Conservation (phyloP, 306 rosid species). For the Casuarina equisetifolia region DNA sequence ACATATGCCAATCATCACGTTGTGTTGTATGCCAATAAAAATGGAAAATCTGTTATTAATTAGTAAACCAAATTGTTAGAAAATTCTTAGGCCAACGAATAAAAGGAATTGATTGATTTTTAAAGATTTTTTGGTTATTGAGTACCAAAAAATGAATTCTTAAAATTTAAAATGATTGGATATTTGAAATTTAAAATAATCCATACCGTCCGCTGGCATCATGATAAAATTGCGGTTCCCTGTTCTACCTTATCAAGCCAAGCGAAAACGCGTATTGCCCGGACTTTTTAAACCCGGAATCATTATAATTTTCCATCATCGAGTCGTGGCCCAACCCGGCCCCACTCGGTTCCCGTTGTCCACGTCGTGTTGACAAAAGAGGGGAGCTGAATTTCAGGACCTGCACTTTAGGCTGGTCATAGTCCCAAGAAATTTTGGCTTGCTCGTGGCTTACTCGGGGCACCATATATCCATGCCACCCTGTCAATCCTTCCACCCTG, state of each 20-base stretch:
- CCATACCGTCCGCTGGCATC: too few species aligned
- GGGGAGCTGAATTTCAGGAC: slow-evolving; percentile 27
- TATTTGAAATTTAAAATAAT: too few species aligned
- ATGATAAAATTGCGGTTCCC: not conserved
- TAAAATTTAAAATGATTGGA: too few species aligned
- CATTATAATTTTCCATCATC: slow-evolving; percentile 5
- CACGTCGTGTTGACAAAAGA: not conserved
- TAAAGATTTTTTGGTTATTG: too few species aligned
- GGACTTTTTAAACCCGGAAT: not conserved
- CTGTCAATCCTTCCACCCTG: not conserved
- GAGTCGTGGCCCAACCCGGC: slow-evolving; percentile 8
- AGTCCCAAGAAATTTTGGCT: slow-evolving; percentile 6
- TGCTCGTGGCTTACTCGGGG: not conserved
- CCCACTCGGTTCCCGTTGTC: slow-evolving; percentile 1
- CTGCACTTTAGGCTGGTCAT: slow-evolving; percentile 9
- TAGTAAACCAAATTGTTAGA: too few species aligned
- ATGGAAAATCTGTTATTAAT: too few species aligned
- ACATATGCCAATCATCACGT: too few species aligned
- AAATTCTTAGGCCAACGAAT: too few species aligned
- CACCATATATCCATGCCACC: not conserved
- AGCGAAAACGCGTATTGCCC: not conserved
- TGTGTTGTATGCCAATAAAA: too few species aligned
- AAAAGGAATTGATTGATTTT: too few species aligned
- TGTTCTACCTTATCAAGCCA: not conserved
- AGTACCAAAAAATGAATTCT: too few species aligned